Evolutionary conservation across 352 stramenopile species (phyloP), one percentile per base, ranked within the genome.

Genomic region (Blastocystis hominis): DNA sequence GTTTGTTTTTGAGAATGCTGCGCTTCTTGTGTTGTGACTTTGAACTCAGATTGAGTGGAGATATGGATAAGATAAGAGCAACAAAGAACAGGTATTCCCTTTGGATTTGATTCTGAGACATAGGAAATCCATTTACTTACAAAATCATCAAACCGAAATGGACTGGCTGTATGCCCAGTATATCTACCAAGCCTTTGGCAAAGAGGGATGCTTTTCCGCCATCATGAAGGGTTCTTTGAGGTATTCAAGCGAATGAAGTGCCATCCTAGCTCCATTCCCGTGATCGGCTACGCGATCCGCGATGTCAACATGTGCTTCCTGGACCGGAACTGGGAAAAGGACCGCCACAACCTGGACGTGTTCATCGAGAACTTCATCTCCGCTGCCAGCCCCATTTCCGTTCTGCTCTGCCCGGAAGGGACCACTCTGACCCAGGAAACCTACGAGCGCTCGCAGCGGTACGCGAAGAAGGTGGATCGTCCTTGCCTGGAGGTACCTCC

Each of bases 91-190:
- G 62, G 38, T 56, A n/a, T 20, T 80, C 24, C 46, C 20, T 0
- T 75, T 30, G 24, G 24, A 50, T 75, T 1, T n/a, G 10, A 7
- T 3, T n/a, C 15, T 75, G 15, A 24, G 6, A 75, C 1, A 17
- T 75, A 75, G 63, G 9, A 75, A 75, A 46, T 75, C 63, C n/a
- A 34, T 80, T 40, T 80, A 63, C 44, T 30, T 80, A 6, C 70
- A 80, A 42, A 80, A 80, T 40, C 70, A 80, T 30, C 70, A 80
- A 34, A 80, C 70, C 13, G 70, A 80, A 34, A 20, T 61, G 42
- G 70, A 80, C 50, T 80, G 70, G 70, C 44, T 80, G 13, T 63
- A 59, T 63, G 47, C 38, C 10, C 38, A 59, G 13, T 80, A 66
- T n/a, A 36, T 80, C 42, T 80, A 62, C 13, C 55, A 59, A 10